Base-by-base conservation (phyloP, 2,329 filamentous ascomycete species). In the Hysterium pulicare region DNA sequence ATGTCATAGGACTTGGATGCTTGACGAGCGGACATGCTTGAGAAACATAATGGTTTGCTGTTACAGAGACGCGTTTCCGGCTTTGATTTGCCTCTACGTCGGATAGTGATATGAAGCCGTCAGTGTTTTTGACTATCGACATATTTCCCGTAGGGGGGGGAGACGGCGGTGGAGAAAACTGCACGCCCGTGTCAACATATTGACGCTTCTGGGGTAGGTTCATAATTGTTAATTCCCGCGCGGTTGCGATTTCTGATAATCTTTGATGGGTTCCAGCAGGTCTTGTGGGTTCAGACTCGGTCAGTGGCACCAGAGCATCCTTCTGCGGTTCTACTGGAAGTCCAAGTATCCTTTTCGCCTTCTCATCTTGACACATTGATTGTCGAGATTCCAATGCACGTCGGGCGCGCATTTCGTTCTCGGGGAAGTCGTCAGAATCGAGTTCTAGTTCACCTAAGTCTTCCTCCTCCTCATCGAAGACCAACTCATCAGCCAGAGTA, bases 401-500 rank as follows among this genome's bases (percentile, higher is more conserved):
- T 47, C 62, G 61, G 10, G 61, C 64, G 16, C 62, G 63, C 54
- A 69, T 64, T 40, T 71, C 62, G 41, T 70, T 61, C 24, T 72
- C 68, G 3, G 66, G 56, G 36, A 61, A 69, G 40, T 83, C 83
- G 38, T 88, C 85, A 33, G 84, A 78, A 49, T 90, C 83, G 26
- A 86, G 84, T 48, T 86, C 70, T 34, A 68, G 49, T 4, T 72
- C 70, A 33, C 72, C 71, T 40, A 72, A 53, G 19, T 71, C 64
- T 48, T 74, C 71, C 23, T 90, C 87, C 42, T 91, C 87, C 47
- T 87, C 86, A 44, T 90, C 87, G 48, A 95, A 86, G 48, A 87
- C 84, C 41, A 98, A 77, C 69, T 98, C 93, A 55, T 97, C 90
- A 1, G 93, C 93, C 31, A 98, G 75, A 48, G 86, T 95, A 45